These are phyloP conservation scores for Agaricus blazei DNA, from an alignment of 768 basidiomycete genomes.

Conservation along the genomic window DNA sequence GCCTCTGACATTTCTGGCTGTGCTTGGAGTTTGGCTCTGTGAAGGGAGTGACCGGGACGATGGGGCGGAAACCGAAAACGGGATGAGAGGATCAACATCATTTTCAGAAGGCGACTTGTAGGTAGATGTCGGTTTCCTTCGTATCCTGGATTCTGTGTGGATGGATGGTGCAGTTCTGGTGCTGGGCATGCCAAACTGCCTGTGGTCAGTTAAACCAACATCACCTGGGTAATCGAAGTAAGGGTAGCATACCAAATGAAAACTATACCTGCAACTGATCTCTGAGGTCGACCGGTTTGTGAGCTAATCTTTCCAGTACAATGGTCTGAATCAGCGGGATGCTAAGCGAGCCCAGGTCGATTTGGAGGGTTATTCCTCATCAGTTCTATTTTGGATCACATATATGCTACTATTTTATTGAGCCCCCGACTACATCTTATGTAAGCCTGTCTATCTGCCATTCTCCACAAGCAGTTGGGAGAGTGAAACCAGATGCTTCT, in stretches of 20 bases:
- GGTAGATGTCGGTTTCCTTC: conserved; percentile 53
- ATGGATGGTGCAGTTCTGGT: not conserved
- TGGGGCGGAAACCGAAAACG: conserved; percentile 7
- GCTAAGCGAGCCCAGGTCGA: not conserved
- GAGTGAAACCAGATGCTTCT: conserved; percentile 49
- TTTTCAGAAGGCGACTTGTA: conserved; percentile 51
- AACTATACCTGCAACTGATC: not conserved
- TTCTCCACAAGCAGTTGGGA: conserved; percentile 23
- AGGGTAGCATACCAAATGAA: not conserved
- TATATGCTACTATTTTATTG: not conserved
- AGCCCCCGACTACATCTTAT: not conserved
- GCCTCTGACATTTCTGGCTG: not conserved
- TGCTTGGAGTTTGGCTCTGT: not conserved
- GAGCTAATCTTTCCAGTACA: too few relatives aligned
- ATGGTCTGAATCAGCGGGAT: too few relatives aligned
- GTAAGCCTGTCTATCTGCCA: conserved; percentile 2
- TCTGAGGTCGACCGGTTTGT: too few relatives aligned
- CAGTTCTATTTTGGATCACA: not conserved
- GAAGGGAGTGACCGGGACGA: not conserved
- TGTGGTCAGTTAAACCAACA: not conserved
- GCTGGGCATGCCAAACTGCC: not conserved
- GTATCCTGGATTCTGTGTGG: conserved; percentile 18
- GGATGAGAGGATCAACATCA: conserved; percentile 19
- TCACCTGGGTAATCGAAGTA: not conserved
- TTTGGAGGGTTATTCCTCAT: not conserved